Percentiles rank a stretch among this genome's conserved stretches.
Evolutionary conservation across 164 flowering plant species (phyloP).

Genomic region (Pachysandra terminalis): DNA sequence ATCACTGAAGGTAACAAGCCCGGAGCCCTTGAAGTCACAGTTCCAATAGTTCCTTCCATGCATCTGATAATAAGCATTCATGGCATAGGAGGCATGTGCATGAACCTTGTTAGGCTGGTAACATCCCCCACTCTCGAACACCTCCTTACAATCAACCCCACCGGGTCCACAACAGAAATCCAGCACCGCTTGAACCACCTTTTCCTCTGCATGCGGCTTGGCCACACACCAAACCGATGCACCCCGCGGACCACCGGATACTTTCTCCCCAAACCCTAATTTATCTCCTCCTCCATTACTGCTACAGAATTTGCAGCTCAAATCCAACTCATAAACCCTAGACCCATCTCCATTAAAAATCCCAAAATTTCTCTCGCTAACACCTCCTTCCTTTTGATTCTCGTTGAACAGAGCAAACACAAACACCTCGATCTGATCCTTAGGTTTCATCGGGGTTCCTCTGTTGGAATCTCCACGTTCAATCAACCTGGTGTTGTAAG

Average conservation of each 20-base stretch:
- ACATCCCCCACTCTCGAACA: constrained; percentile 43
- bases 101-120: constrained; percentile 49
- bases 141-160: constrained; percentile 61
- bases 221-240: constrained; percentile 79
- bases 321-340: constrained; percentile 51
- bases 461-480: constrained; percentile 33
- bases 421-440: constrained; percentile 39
- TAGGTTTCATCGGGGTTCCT: constrained; percentile 65
- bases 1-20: constrained; percentile 61
- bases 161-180: constrained; percentile 69
- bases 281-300: constrained; percentile 16
- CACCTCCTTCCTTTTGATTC: constrained; percentile 50
- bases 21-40: constrained; percentile 68
- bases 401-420: constrained; percentile 71
- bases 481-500: constrained; percentile 48
- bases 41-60: constrained; percentile 75
- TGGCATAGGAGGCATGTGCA: constrained; percentile 70
- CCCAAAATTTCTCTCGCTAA: constrained; percentile 65
- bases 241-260: constrained; percentile 26
- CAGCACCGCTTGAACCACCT: constrained; percentile 50
- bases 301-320: constrained; percentile 60
- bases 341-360: constrained; percentile 55
- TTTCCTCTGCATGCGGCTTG: constrained; percentile 59
- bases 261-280: constrained; percentile 32
- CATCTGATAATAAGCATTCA: constrained; percentile 73